phyloP scores from a whole-genome alignment of 202 grass and related monocot genomes.

The Carex arenaria region DNA sequence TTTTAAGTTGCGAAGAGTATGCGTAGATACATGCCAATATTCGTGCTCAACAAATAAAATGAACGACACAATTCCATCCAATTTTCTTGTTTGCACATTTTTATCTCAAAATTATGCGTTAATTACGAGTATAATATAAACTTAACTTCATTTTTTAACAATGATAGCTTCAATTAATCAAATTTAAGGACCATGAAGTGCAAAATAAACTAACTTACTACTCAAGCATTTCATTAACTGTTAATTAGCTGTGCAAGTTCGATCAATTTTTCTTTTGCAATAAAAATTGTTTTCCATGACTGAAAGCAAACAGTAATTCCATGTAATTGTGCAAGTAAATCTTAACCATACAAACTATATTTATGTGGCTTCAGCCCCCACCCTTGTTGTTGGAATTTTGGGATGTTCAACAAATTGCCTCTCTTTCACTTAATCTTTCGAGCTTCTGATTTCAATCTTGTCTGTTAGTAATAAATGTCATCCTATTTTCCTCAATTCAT shows the following conservation, averaged over 20 bases:
- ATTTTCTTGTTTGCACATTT: not conserved
- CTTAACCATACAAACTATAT: not conserved
- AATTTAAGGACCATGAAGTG: no score
- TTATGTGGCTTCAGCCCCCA: not conserved
- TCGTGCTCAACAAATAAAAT: not conserved
- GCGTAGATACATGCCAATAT: not conserved
- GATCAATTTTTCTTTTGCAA: no score
- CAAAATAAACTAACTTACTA: no score
- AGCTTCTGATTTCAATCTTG: not conserved
- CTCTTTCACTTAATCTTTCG: not conserved
- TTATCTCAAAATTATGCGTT: not conserved
- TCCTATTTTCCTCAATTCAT: not conserved
- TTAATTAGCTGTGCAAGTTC: no score
- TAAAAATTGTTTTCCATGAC: no score
- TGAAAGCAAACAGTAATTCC: no score
- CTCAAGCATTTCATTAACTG: no score
- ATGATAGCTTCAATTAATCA: no score
- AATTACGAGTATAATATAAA: not conserved
- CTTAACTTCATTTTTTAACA: no score
- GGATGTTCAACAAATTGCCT: not conserved
- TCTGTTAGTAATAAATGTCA: not conserved
- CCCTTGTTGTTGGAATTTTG: not conserved
- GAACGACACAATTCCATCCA: not conserved
- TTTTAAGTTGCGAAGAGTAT: not conserved
- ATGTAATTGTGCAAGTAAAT: no score